phyloP scores from a whole-genome alignment of 495 filamentous ascomycete species.

The Talaromyces ruber region DNA sequence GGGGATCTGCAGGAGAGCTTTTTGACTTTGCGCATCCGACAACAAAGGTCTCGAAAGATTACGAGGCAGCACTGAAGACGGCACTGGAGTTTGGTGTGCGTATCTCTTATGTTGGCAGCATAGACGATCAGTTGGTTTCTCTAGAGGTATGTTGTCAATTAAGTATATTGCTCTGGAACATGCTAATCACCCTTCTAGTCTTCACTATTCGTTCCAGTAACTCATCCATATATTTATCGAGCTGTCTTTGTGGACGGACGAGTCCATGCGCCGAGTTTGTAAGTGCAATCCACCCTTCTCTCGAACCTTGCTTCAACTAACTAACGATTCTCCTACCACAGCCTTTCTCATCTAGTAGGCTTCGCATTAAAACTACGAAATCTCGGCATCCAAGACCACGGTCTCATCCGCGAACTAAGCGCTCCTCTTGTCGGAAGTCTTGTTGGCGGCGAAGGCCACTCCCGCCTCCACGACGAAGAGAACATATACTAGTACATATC shows the following conservation, averaged over 20 bases:
- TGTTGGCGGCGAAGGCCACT: constrained; percentile 89
- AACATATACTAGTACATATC: constrained; percentile 73
- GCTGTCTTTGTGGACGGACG: constrained; percentile 92
- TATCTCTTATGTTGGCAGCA: constrained; percentile 80
- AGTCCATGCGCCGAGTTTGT: constrained; percentile 89
- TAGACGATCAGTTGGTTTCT: constrained; percentile 94
- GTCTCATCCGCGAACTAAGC: constrained; percentile 85
- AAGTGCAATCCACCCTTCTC: constrained; percentile 17
- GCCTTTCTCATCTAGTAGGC: constrained; percentile 81
- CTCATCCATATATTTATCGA: constrained; percentile 86
- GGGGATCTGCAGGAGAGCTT: constrained; percentile 80
- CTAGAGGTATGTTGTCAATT: constrained; percentile 52
- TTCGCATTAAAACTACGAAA: constrained; percentile 92
- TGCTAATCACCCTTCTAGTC: constrained; percentile 45
- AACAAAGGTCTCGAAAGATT: constrained; percentile 73
- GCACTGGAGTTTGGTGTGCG: constrained; percentile 70
- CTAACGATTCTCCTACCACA: constrained; percentile 15
- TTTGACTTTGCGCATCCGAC: constrained; percentile 82
- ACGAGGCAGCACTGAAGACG: constrained; percentile 63
- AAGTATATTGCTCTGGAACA: background rate
- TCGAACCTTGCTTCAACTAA: background rate
- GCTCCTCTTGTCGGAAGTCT: constrained; percentile 82
- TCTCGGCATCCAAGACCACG: constrained; percentile 84
- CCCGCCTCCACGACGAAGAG: constrained; percentile 81
- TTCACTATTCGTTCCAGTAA: constrained; percentile 70